A percentile compares a stretch with the other conserved stretches of the same genome.
Evolutionary conservation across 495 filamentous ascomycete species (phyloP).

Genomic region (Copromyces sp.): DNA sequence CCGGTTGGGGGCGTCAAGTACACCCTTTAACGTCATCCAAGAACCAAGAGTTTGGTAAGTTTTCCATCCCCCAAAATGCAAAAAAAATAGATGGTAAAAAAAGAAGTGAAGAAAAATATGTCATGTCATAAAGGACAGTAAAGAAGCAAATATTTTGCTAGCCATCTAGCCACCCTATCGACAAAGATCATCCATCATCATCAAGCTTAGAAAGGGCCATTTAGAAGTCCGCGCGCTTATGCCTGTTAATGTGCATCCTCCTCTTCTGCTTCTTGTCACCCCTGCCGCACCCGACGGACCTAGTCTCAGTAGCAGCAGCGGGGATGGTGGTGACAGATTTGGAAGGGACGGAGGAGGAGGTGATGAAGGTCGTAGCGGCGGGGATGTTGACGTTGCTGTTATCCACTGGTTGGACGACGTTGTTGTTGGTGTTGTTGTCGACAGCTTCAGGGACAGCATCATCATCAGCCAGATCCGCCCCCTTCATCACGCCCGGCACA

Average conservation of each 20-base stretch:
- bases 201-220: neutral
- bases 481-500: slow-evolving; percentile 5
- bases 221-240: neutral
- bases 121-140: neutral
- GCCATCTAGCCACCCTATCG: neutral
- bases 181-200: neutral
- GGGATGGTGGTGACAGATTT: neutral
- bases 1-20: neutral
- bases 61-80: neutral
- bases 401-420: neutral
- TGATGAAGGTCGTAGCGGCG: neutral
- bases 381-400: neutral
- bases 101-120: neutral
- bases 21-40: neutral
- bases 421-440: neutral
- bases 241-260: neutral
- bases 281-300: neutral
- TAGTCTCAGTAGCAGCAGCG: neutral
- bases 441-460: neutral
- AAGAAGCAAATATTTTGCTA: neutral
- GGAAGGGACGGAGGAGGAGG: neutral
- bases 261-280: neutral
- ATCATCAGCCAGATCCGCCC: slow-evolving; percentile 1
- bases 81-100: too few species aligned
- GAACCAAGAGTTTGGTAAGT: neutral